These are phyloP conservation scores for Exophiala alcalophila DNA, from an alignment of 2,329 filamentous ascomycete species.

Conservation along the genomic window DNA sequence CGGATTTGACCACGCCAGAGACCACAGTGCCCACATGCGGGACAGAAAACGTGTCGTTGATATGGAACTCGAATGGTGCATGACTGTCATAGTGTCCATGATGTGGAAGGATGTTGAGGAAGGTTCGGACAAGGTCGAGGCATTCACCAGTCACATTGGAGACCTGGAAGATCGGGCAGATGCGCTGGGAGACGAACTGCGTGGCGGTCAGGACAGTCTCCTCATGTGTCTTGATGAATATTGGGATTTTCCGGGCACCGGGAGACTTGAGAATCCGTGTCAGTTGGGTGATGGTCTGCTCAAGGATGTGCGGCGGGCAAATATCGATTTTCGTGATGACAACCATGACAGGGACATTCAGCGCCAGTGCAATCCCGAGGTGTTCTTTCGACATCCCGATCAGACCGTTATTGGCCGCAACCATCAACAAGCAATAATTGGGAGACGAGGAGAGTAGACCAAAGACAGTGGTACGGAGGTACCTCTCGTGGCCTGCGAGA, in stretches of 20 bases:
- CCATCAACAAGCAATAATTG: constrained; percentile 97
- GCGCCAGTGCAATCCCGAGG: constrained; percentile 84
- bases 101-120: constrained; percentile 91
- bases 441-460: constrained; percentile 90
- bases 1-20: constrained; percentile 84
- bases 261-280: constrained; percentile 91
- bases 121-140: constrained; percentile 83
- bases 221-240: constrained; percentile 88
- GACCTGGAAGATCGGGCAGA: constrained; percentile 96
- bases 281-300: constrained; percentile 88
- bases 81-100: constrained; percentile 88
- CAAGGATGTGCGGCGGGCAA: constrained; percentile 89
- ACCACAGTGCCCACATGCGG: constrained; percentile 96
- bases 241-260: constrained; percentile 89
- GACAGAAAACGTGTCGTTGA: constrained; percentile 98
- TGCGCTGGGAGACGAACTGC: constrained; percentile 90
- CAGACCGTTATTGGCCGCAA: constrained; percentile 94
- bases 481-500: constrained; percentile 90
- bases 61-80: constrained; percentile 86
- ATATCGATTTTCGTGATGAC: constrained; percentile 98
- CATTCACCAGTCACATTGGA: constrained; percentile 95
- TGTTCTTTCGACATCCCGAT: constrained; percentile 99
- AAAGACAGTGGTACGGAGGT: constrained; percentile 93
- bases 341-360: constrained; percentile 98
- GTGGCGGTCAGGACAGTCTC: constrained; percentile 93